A percentile compares a stretch with the other conserved stretches of the same genome.
Conservation (phyloP, 306 rosid genomes). For the Citrullus mucosospermus region DNA sequence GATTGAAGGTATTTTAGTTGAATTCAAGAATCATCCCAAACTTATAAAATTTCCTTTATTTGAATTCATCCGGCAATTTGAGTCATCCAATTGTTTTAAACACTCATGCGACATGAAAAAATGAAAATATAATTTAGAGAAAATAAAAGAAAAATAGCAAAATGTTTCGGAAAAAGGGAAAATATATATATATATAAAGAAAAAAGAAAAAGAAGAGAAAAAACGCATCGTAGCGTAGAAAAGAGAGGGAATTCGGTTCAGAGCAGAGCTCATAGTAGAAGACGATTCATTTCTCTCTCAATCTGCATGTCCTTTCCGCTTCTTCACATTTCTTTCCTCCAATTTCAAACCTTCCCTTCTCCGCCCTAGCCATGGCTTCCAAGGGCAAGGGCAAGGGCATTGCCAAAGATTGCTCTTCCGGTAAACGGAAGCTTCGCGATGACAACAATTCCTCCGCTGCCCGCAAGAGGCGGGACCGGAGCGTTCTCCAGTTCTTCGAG, state of each 20-base stretch:
- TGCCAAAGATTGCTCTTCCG: conserved; percentile 28
- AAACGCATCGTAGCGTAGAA: neutral
- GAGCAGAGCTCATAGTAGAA: neutral
- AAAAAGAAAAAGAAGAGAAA: neutral
- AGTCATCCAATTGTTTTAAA: too few species aligned
- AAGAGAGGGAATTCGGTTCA: neutral
- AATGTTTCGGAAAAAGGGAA: too few species aligned
- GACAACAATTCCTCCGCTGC: conserved; percentile 36
- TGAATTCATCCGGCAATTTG: too few species aligned
- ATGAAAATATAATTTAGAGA: neutral
- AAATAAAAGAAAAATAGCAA: neutral
- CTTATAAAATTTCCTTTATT: too few species aligned
- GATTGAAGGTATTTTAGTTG: too few species aligned
- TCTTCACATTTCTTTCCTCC: neutral
- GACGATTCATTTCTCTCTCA: neutral
- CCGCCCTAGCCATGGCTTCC: conserved; percentile 22
- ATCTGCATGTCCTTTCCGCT: neutral
- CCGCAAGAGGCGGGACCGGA: conserved; percentile 37
- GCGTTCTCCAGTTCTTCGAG: conserved; percentile 60
- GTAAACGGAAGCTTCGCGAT: conserved; percentile 31
- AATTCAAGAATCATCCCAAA: too few species aligned
- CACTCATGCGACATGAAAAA: too few species aligned
- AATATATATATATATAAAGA: too few species aligned
- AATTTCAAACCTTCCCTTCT: neutral
- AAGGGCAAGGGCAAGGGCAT: conserved; percentile 68